A percentile compares a stretch with the other conserved stretches of the same genome.
Conservation (phyloP, 768 basidiomycete species). For the Podaxis pistillaris region DNA sequence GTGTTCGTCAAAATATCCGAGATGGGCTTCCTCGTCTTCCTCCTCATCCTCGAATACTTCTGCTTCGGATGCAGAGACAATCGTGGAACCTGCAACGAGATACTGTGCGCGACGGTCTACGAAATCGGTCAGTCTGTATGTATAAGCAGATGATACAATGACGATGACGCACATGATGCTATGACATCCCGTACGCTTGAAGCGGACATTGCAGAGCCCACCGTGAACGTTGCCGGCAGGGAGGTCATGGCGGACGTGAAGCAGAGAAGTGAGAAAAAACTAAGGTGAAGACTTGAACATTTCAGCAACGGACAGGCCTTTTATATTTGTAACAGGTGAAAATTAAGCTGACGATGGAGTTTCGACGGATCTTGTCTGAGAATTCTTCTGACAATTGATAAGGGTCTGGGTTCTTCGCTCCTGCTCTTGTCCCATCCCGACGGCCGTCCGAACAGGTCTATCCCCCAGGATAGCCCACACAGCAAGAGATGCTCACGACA, state of each 20-base stretch:
- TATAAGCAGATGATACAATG: not conserved
- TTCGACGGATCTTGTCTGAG: slow-evolving; percentile 2
- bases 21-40: slow-evolving; percentile 35
- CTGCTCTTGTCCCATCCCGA: not conserved
- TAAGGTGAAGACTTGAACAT: not conserved
- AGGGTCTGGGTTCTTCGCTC: not conserved
- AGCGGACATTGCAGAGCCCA: slow-evolving; percentile 16
- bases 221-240: slow-evolving; percentile 11
- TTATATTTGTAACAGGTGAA: not conserved
- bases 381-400: slow-evolving; percentile 10
- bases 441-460: not conserved
- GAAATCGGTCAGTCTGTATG: not conserved
- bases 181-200: slow-evolving; percentile 18
- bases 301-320: not conserved
- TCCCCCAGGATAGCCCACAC: not conserved
- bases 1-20: slow-evolving; percentile 14
- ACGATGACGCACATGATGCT: slow-evolving; percentile 17
- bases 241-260: slow-evolving; percentile 15
- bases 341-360: not conserved
- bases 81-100: slow-evolving; percentile 57
- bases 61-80: slow-evolving; percentile 40
- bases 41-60: slow-evolving; percentile 38
- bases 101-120: slow-evolving; percentile 70
- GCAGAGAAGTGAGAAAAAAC: not conserved
- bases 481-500: not conserved